Evolutionary conservation across 2,329 filamentous ascomycete species (phyloP).

Genomic region (Hypocrella siamensis): DNA sequence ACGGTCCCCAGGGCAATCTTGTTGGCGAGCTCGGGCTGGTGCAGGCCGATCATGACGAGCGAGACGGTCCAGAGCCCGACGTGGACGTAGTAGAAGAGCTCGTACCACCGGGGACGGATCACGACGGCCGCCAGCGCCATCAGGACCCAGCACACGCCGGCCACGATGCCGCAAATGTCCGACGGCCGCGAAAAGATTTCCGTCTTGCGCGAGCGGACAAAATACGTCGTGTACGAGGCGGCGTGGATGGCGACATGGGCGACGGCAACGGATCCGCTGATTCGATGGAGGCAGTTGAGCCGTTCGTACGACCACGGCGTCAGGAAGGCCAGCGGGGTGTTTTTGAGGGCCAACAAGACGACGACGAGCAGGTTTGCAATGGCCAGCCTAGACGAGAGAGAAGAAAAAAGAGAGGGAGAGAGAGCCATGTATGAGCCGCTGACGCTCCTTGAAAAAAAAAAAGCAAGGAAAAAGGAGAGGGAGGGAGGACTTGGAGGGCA

Average conservation of each 20-base stretch:
- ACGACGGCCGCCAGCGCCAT: conserved; percentile 25
- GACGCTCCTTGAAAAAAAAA: too few relatives aligned
- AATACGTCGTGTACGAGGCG: conserved; percentile 24
- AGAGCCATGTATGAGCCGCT: not conserved
- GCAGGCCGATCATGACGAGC: conserved; percentile 31
- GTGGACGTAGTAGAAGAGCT: conserved; percentile 39
- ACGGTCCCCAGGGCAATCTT: conserved; percentile 26
- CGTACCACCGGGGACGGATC: conserved; percentile 33
- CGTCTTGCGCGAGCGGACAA: conserved; percentile 14
- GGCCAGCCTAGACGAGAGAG: conserved; percentile 16
- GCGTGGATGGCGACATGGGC: conserved; percentile 29
- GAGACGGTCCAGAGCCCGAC: conserved; percentile 31
- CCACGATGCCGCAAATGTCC: conserved; percentile 32
- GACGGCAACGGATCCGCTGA: conserved; percentile 34
- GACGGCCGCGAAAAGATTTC: conserved; percentile 17
- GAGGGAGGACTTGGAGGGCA: not conserved
- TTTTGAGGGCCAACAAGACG: conserved; percentile 39
- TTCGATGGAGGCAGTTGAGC: conserved; percentile 40
- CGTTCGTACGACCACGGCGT: conserved; percentile 41
- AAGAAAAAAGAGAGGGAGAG: not conserved
- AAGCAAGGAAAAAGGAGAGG: not conserved
- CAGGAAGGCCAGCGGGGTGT: conserved; percentile 38
- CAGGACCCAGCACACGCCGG: conserved; percentile 28
- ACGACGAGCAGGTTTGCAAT: conserved; percentile 32
- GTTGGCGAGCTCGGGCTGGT: conserved; percentile 30